Percentiles rank a stretch among this genome's conserved stretches.
These are phyloP conservation scores for Calvatia gigantea DNA, from an alignment of 768 basidiomycete species.

Conservation along the genomic window DNA sequence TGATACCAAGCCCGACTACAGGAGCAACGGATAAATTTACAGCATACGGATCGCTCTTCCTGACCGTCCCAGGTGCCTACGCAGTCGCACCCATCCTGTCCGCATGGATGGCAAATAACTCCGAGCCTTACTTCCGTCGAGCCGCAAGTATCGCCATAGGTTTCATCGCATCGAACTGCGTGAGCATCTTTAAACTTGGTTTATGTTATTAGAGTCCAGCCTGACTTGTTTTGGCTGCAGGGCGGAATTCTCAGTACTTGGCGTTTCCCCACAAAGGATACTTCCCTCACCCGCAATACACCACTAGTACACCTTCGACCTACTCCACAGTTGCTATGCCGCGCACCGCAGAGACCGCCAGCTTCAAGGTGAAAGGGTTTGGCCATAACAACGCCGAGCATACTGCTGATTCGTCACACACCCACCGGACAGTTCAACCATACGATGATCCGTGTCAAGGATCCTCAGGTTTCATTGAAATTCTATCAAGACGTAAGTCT, in stretches of 20 bases:
- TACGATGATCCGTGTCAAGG: constrained; percentile 87
- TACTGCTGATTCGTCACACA: not conserved
- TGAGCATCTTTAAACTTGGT: constrained; percentile 11
- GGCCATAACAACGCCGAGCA: not conserved
- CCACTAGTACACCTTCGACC: not conserved
- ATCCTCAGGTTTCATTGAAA: constrained; percentile 73
- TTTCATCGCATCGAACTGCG: constrained; percentile 32
- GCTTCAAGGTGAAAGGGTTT: constrained; percentile 48
- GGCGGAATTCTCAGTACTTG: constrained; percentile 38
- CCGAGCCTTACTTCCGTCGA: constrained; percentile 32
- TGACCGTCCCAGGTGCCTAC: constrained; percentile 32
- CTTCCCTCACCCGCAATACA: not conserved
- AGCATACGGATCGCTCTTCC: constrained; percentile 30
- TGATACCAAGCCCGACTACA: constrained; percentile 2
- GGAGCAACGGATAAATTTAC: constrained; percentile 22
- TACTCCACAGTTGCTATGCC: constrained; percentile 41
- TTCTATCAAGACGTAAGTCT: constrained; percentile 72
- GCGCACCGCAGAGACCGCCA: constrained; percentile 59
- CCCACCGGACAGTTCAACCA: constrained; percentile 62
- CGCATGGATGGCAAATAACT: constrained; percentile 37
- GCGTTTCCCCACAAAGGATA: constrained; percentile 36
- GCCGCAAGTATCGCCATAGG: constrained; percentile 32
- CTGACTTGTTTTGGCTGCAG: constrained; percentile 14
- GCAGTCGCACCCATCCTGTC: constrained; percentile 24
- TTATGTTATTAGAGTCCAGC: not conserved